A percentile compares a stretch with the other conserved stretches of the same genome.
Conservation (phyloP, 225 moss, liverwort and hornwort species). For the Marchantia polymorpha region DNA sequence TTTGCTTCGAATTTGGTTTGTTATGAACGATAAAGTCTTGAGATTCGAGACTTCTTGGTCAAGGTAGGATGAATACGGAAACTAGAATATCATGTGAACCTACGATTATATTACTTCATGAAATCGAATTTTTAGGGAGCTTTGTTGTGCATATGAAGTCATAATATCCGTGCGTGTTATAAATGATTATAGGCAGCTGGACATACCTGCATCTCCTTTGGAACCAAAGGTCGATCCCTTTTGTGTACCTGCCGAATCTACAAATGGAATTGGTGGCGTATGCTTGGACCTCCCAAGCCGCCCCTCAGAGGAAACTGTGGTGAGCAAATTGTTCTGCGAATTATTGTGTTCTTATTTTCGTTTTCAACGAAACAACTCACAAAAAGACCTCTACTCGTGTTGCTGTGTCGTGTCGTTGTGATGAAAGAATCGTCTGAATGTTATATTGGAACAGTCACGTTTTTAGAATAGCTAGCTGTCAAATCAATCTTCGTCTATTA, state of each 20-base stretch:
- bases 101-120: background rate
- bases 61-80: background rate
- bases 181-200: slow-evolving; percentile 42
- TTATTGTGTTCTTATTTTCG: too few relatives aligned
- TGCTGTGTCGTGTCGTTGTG: too few relatives aligned
- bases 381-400: too few relatives aligned
- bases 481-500: too few relatives aligned
- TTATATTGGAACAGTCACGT: too few relatives aligned
- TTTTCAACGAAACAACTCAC: too few relatives aligned
- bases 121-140: background rate
- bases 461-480: too few relatives aligned
- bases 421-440: too few relatives aligned
- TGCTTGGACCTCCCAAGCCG: slow-evolving; percentile 47
- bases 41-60: background rate
- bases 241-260: slow-evolving; percentile 57
- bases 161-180: background rate
- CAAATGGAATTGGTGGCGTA: slow-evolving; percentile 49
- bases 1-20: too few relatives aligned
- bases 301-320: slow-evolving; percentile 66
- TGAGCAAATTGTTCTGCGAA: slow-evolving; percentile 25
- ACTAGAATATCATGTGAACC: background rate
- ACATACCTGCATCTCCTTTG: slow-evolving; percentile 60
- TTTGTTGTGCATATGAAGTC: background rate
- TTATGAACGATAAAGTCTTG: background rate
- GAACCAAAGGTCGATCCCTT: slow-evolving; percentile 58